Percentiles rank a stretch among this genome's conserved stretches.
These are phyloP conservation scores for Hevea brasiliensis DNA, from an alignment of 345 rosid species.

Conservation along the genomic window DNA sequence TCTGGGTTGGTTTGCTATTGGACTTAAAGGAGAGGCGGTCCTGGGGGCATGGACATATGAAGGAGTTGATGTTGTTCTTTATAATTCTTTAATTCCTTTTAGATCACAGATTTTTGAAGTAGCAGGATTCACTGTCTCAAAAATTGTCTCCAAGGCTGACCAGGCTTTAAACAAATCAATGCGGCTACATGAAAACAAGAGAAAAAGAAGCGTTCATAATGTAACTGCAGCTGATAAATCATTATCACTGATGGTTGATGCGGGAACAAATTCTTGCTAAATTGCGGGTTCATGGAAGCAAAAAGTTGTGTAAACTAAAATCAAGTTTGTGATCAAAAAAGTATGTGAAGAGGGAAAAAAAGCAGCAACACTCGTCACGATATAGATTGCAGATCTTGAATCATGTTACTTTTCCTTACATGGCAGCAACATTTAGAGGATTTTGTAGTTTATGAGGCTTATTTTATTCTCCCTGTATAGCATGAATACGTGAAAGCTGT, in stretches of 20 bases:
- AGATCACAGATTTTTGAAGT: slow-evolving; percentile 71
- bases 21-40: slow-evolving; percentile 75
- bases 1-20: slow-evolving; percentile 84
- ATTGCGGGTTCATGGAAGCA: no score
- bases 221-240: slow-evolving; percentile 23
- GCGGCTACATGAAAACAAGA: slow-evolving; percentile 46
- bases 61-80: slow-evolving; percentile 65
- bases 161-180: slow-evolving; percentile 48
- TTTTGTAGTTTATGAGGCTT: no score
- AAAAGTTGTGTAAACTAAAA: no score
- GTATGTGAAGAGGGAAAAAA: no score
- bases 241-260: not conserved
- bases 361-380: no score
- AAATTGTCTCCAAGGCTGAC: slow-evolving; percentile 84
- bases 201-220: slow-evolving; percentile 31
- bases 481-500: no score
- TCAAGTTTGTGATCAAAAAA: no score
- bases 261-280: not conserved
- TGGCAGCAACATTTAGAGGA: no score
- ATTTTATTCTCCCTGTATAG: no score
- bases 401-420: no score
- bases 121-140: slow-evolving; percentile 83
- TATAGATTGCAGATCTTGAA: no score
- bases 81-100: slow-evolving; percentile 68
- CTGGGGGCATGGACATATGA: slow-evolving; percentile 85